phyloP scores from a whole-genome alignment of 176 grass and related monocot species.

The Miscanthus lutarioriparius region DNA sequence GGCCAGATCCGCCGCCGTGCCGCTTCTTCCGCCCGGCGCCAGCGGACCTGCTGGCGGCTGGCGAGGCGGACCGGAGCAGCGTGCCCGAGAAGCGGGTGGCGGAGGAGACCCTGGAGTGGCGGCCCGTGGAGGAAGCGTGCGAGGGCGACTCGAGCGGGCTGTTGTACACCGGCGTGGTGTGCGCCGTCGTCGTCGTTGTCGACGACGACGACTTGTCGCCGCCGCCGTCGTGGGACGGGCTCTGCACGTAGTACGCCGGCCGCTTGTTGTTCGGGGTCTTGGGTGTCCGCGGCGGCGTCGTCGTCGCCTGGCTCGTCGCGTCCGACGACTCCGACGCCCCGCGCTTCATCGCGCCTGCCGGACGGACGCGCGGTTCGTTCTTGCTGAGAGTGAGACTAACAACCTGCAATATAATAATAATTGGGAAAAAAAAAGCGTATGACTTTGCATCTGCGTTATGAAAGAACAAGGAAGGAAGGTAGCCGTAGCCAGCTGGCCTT shows the following conservation, averaged over 20 bases:
- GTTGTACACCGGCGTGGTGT: conserved; percentile 81
- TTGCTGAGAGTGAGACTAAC: no score
- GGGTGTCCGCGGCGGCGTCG: conserved; percentile 76
- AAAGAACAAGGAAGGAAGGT: no score
- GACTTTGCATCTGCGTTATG: no score
- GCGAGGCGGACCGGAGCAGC: conserved; percentile 51
- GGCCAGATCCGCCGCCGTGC: conserved; percentile 19
- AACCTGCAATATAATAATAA: no score
- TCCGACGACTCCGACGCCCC: conserved; percentile 84
- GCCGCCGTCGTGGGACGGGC: conserved; percentile 79
- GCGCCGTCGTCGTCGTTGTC: conserved; percentile 33
- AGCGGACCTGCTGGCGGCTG: not conserved
- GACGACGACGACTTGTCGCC: conserved; percentile 54
- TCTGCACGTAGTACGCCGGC: conserved; percentile 85
- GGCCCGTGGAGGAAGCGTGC: conserved; percentile 70
- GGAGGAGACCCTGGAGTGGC: conserved; percentile 68
- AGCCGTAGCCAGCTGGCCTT: no score
- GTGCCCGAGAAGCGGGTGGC: conserved; percentile 78
- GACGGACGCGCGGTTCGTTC: no score
- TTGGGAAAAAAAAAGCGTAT: no score
- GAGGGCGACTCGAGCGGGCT: conserved; percentile 84
- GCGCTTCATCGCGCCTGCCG: conserved; percentile 51
- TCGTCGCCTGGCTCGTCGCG: conserved; percentile 64
- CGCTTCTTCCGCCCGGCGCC: conserved; percentile 39
- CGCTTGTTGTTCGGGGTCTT: conserved; percentile 62